phyloP scores from a whole-genome alignment of 805 yeast genomes.

The Komagataella kurtzmanii region DNA sequence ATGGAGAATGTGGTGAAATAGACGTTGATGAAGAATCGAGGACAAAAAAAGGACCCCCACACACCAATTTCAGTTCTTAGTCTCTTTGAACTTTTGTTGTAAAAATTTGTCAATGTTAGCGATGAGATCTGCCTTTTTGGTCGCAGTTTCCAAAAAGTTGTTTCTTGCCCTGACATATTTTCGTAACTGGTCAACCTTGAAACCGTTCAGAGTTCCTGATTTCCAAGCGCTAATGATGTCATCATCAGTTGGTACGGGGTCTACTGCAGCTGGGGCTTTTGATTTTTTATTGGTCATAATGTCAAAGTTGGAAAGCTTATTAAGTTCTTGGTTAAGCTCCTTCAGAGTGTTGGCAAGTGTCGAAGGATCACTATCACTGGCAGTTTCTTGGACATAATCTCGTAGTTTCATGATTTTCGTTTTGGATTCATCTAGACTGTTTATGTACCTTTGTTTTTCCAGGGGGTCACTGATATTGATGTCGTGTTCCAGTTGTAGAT shows the following conservation, averaged over 20 bases:
- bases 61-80: no score
- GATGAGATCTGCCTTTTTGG: conserved; percentile 28
- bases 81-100: not conserved
- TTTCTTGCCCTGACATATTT: conserved; percentile 23
- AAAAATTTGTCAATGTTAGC: conserved; percentile 23
- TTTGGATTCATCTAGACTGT: conserved; percentile 4
- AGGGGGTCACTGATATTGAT: conserved; percentile 1
- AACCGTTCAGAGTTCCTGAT: conserved; percentile 15
- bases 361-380: not conserved
- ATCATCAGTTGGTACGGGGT: conserved; percentile 18
- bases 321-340: conserved; percentile 9
- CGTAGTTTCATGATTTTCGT: conserved; percentile 2
- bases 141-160: conserved; percentile 19
- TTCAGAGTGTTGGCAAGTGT: conserved; percentile 8
- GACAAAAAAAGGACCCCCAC: no score
- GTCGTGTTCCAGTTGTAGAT: conserved; percentile 41
- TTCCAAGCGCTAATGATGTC: conserved; percentile 30
- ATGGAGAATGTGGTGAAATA: not conserved
- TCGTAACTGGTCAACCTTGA: conserved; percentile 28
- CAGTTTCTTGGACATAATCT: conserved; percentile 3
- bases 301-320: conserved; percentile 11
- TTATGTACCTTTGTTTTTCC: conserved; percentile 1
- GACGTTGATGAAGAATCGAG: no score
- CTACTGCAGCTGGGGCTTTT: conserved; percentile 5
- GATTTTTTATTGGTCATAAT: conserved; percentile 4